Conservation (phyloP, 345 rosid genomes). For the Eucalyptus dawsonii region DNA sequence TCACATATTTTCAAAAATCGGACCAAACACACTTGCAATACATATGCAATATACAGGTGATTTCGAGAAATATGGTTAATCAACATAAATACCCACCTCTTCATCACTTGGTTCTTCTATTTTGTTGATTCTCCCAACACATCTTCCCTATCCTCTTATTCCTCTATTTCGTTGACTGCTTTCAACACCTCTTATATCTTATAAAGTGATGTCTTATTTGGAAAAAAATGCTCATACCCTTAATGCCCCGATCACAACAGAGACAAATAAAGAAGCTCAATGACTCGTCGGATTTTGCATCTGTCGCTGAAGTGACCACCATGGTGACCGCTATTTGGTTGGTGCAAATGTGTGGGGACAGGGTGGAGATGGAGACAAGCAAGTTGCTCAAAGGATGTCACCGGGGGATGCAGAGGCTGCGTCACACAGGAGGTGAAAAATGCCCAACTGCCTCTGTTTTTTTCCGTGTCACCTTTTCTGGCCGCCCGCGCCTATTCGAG, state of each 20-base stretch:
- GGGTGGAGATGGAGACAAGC: neutral
- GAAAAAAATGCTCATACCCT: neutral
- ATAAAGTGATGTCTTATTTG: neutral
- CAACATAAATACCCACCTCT: too few relatives aligned
- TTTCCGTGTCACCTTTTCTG: neutral
- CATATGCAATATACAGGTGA: too few relatives aligned
- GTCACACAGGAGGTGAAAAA: neutral
- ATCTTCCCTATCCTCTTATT: too few relatives aligned
- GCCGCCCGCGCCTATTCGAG: neutral
- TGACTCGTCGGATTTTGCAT: neutral
- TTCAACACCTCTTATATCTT: neutral
- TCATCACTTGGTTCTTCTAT: too few relatives aligned
- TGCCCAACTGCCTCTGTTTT: neutral
- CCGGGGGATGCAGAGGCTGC: neutral
- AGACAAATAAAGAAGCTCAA: neutral
- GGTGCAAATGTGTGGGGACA: neutral
- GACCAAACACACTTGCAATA: too few relatives aligned
- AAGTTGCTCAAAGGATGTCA: neutral
- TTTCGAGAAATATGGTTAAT: too few relatives aligned
- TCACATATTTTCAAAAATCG: too few relatives aligned
- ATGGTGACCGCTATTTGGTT: neutral
- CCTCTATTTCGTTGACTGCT: too few relatives aligned
- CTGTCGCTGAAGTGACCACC: neutral
- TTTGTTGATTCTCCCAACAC: too few relatives aligned
- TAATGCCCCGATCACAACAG: neutral